phyloP scores from a whole-genome alignment of 768 basidiomycete genomes.

The Calocybe indica region DNA sequence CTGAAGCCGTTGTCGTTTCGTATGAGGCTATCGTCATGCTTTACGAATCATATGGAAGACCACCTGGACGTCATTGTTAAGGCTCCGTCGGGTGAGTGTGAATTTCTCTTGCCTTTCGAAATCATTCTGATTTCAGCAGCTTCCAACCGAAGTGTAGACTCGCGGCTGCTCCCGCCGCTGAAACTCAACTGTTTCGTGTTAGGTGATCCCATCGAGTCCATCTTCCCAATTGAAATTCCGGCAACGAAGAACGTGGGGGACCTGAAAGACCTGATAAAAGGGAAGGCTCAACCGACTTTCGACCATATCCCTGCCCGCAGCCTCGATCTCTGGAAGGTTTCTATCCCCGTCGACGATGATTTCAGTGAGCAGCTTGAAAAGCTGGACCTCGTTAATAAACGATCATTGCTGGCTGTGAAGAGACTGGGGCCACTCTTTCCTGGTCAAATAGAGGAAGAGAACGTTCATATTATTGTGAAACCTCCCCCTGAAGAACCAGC shows the following conservation, averaged over 20 bases:
- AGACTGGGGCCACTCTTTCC: no score
- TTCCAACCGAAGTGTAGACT: background rate
- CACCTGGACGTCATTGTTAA: no score
- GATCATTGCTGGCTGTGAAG: background rate
- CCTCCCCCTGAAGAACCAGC: no score
- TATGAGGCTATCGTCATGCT: no score
- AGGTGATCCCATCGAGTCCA: background rate
- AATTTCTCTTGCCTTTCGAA: no score
- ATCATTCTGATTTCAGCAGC: background rate
- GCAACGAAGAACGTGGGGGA: background rate
- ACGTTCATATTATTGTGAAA: no score
- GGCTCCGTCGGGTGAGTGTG: no score
- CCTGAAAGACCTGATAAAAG: background rate
- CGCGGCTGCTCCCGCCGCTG: background rate
- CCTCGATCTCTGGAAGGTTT: background rate
- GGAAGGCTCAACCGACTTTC: background rate
- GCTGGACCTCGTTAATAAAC: background rate
- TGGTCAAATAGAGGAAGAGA: no score
- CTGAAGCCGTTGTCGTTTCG: no score
- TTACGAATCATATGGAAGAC: no score
- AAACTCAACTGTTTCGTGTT: conserved; percentile 1
- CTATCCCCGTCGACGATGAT: background rate
- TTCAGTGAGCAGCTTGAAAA: background rate
- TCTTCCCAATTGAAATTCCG: background rate
- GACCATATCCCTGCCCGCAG: background rate